These are phyloP conservation scores for Thozetella sp. DNA, from an alignment of 495 filamentous ascomycete genomes.

Conservation along the genomic window DNA sequence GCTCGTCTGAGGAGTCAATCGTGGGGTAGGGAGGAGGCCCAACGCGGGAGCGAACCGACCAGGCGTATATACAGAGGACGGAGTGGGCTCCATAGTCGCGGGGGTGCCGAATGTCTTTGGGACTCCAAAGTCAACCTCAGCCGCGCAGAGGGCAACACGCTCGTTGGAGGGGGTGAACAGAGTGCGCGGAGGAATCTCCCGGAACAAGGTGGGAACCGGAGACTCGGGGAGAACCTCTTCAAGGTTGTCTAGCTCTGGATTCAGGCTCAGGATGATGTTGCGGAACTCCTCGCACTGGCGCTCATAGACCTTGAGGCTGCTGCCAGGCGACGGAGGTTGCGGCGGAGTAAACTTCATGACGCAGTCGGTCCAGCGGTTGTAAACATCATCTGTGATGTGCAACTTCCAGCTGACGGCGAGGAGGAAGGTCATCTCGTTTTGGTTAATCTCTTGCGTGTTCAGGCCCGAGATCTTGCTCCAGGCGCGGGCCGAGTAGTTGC, in stretches of 20 bases:
- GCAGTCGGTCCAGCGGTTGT: constrained; percentile 91
- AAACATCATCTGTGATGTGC: constrained; percentile 85
- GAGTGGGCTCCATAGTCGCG: constrained; percentile 61
- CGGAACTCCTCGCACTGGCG: constrained; percentile 67
- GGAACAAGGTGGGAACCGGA: constrained; percentile 21
- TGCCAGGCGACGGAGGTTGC: constrained; percentile 60
- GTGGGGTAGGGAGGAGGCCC: constrained; percentile 75
- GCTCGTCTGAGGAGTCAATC: constrained; percentile 75
- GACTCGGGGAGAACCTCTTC: constrained; percentile 41
- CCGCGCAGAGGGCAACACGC: constrained; percentile 25
- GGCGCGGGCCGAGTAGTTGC: constrained; percentile 94
- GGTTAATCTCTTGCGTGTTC: constrained; percentile 88
- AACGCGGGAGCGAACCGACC: constrained; percentile 51
- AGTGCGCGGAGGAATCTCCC: constrained; percentile 30
- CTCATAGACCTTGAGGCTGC: constrained; percentile 37
- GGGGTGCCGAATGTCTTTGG: constrained; percentile 46
- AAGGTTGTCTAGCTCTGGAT: constrained; percentile 73
- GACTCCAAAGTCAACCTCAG: constrained; percentile 44
- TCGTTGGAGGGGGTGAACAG: constrained; percentile 29
- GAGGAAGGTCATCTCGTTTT: constrained; percentile 93
- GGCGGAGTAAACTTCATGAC: constrained; percentile 82
- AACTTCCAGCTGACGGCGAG: constrained; percentile 90
- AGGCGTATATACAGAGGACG: constrained; percentile 54
- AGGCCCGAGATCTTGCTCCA: constrained; percentile 99
- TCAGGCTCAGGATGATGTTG: constrained; percentile 73